A percentile compares a stretch with the other conserved stretches of the same genome.
Evolutionary conservation across 2,329 filamentous ascomycete species (phyloP).

Genomic region (Raffaelea deltoideospora): DNA sequence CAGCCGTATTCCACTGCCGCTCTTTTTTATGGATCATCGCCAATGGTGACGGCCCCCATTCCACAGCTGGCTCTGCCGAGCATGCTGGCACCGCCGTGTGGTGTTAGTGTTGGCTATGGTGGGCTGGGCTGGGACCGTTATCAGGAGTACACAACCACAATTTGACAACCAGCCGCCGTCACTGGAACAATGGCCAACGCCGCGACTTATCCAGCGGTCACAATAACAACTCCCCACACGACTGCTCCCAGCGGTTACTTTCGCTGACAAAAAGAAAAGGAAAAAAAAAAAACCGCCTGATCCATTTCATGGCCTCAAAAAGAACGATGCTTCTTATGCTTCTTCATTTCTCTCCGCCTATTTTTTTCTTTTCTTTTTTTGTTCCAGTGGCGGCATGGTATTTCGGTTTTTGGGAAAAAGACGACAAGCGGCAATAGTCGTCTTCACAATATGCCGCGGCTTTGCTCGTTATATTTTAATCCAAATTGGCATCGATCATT

Average conservation of each 20-base stretch:
- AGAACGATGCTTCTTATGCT: no score
- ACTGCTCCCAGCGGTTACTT: conserved; percentile 5
- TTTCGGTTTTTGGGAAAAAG: not conserved
- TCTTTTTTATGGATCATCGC: conserved; percentile 61
- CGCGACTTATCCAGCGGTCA: conserved; percentile 26
- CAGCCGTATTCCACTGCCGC: conserved; percentile 60
- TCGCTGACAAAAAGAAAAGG: not conserved
- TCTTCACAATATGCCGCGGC: no score
- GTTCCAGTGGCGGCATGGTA: conserved; percentile 10
- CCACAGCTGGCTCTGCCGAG: conserved; percentile 70
- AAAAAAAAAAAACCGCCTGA: not conserved
- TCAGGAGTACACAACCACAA: conserved; percentile 72
- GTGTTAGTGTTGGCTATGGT: conserved; percentile 59
- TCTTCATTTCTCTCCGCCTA: conserved; percentile 1
- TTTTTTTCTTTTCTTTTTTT: conserved; percentile 3
- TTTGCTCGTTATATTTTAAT: conserved; percentile 1
- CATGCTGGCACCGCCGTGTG: conserved; percentile 74
- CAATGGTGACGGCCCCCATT: conserved; percentile 58
- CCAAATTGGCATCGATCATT: conserved; percentile 11
- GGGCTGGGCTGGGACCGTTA: conserved; percentile 78
- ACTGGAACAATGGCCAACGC: conserved; percentile 21
- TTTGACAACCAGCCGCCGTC: conserved; percentile 53
- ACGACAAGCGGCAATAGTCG: conserved; percentile 1
- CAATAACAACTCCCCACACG: conserved; percentile 16
- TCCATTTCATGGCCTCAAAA: not conserved